Conservation (phyloP, 257 asterid species). For the Fraxinus americana region DNA sequence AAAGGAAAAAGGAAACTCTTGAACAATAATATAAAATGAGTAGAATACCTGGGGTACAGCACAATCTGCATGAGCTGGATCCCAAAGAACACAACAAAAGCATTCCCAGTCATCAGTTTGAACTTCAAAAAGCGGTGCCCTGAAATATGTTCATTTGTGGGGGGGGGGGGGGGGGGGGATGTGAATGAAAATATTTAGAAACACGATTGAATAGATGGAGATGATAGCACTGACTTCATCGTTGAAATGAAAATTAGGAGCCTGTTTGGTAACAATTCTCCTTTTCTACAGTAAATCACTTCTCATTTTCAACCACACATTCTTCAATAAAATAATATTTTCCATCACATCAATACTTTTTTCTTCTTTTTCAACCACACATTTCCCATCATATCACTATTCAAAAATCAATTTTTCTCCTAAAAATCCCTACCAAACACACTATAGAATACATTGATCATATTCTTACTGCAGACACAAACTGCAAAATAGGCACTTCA, state of each 20-base stretch:
- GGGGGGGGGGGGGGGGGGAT: too few species aligned
- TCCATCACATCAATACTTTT: too few species aligned
- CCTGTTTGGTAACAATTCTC: too few species aligned
- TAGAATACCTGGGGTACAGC: constrained; percentile 83
- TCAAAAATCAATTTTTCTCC: too few species aligned
- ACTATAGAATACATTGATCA: not conserved
- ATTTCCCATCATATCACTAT: too few species aligned
- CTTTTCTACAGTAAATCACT: too few species aligned
- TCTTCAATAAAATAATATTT: too few species aligned
- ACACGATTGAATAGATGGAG: constrained; percentile 11
- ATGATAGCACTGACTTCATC: constrained; percentile 19
- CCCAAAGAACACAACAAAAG: constrained; percentile 78
- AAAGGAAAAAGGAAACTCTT: constrained; percentile 6
- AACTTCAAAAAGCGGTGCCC: constrained; percentile 94
- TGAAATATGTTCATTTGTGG: constrained; percentile 32
- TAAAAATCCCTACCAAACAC: too few species aligned
- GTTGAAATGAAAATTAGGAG: constrained; percentile 1
- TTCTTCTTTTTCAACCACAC: too few species aligned
- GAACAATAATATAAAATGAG: constrained; percentile 9
- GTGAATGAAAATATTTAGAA: not conserved
- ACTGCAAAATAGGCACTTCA: not conserved
- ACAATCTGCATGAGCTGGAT: constrained; percentile 92
- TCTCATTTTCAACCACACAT: too few species aligned
- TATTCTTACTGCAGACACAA: not conserved
- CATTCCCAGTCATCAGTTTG: constrained; percentile 91